phyloP scores from a whole-genome alignment of 2,329 filamentous ascomycete species.

The Sporothrix schenckii region DNA sequence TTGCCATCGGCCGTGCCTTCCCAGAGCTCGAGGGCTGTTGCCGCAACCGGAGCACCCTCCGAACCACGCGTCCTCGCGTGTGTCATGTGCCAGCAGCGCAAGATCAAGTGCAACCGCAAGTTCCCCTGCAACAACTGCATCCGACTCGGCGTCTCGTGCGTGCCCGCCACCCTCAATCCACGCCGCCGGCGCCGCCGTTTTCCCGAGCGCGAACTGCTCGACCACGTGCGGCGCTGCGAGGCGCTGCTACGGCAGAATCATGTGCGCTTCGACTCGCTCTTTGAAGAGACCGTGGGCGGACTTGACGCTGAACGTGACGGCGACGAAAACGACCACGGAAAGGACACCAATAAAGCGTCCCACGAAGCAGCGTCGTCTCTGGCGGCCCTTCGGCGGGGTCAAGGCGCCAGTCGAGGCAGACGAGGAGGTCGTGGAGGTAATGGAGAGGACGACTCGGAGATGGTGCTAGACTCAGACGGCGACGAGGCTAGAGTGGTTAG shows the following conservation, averaged over 20 bases:
- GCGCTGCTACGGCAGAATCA: constrained; percentile 57
- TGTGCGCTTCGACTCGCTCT: constrained; percentile 56
- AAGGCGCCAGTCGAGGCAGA: neutral
- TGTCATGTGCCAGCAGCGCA: constrained; percentile 61
- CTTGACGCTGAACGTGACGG: neutral
- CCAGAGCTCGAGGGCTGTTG: neutral
- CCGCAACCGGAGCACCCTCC: neutral
- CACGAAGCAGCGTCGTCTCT: constrained; percentile 6
- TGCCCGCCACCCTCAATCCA: constrained; percentile 42
- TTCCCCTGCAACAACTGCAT: constrained; percentile 61
- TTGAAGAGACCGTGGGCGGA: constrained; percentile 8
- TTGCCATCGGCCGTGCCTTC: neutral
- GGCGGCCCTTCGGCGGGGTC: neutral
- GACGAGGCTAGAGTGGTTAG: neutral
- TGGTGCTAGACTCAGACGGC: neutral
- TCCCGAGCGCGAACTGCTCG: constrained; percentile 61
- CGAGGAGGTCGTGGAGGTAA: too few relatives aligned
- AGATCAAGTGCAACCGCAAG: constrained; percentile 63
- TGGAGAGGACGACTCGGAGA: neutral
- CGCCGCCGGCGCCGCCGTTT: constrained; percentile 50
- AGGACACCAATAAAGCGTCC: neutral
- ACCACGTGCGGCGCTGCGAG: constrained; percentile 61
- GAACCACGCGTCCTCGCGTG: constrained; percentile 52
- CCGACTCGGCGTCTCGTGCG: constrained; percentile 28
- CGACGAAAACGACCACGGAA: too few relatives aligned